A percentile compares a stretch with the other conserved stretches of the same genome.
These are phyloP conservation scores for Gremmenia infestans DNA, from an alignment of 2,329 filamentous ascomycete genomes.

Conservation along the genomic window DNA sequence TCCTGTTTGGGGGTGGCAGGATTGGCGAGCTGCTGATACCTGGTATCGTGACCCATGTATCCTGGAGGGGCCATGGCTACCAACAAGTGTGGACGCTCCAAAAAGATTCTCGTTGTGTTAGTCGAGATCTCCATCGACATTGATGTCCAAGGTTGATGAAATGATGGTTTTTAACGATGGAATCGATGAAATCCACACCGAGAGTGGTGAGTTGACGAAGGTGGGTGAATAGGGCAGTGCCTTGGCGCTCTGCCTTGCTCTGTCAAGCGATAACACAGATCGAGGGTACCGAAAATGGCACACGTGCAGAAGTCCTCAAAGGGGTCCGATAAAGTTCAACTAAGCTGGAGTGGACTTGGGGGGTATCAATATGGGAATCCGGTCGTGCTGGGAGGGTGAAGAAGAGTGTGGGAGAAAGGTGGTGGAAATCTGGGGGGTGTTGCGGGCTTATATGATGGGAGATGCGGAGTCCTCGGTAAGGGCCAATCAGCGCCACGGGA, in stretches of 20 bases:
- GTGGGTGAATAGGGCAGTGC: constrained; percentile 17
- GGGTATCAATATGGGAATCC: constrained; percentile 13
- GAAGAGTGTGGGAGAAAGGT: constrained; percentile 28
- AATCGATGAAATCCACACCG: constrained; percentile 18
- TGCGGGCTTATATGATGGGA: constrained; percentile 23
- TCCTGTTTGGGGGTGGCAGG: background rate
- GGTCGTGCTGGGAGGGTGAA: constrained; percentile 12
- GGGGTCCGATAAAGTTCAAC: constrained; percentile 16
- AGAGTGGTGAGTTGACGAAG: constrained; percentile 19
- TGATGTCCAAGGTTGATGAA: constrained; percentile 13
- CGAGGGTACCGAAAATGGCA: constrained; percentile 29
- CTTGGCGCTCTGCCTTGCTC: constrained; percentile 18
- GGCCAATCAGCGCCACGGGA: constrained; percentile 16
- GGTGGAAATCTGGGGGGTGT: constrained; percentile 22
- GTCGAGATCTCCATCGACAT: background rate
- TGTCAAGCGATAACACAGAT: constrained; percentile 25
- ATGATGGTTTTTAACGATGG: constrained; percentile 10
- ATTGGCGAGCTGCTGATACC: background rate
- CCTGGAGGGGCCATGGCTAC: background rate
- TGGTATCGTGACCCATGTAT: background rate
- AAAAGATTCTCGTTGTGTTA: background rate
- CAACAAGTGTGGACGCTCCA: background rate
- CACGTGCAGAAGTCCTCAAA: constrained; percentile 25
- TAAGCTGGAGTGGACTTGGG: constrained; percentile 23
- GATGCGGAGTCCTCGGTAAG: constrained; percentile 7